phyloP scores from a whole-genome alignment of 139 green algal species.

The Chlamydomonas applanata region DNA sequence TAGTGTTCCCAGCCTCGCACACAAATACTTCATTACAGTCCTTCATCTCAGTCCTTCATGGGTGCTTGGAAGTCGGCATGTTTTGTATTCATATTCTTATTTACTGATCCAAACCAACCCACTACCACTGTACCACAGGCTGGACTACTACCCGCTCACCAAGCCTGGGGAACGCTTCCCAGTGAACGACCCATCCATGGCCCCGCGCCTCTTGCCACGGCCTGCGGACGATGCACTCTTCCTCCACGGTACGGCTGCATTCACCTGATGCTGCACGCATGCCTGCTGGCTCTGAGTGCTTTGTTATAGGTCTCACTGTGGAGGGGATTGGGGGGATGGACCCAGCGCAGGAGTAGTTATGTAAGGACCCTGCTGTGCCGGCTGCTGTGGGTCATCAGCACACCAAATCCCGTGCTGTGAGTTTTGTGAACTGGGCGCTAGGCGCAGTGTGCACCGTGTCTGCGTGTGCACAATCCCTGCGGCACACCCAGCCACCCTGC shows the following conservation, averaged over 20 bases:
- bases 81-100: no score
- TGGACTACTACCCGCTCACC: slow-evolving; percentile 89
- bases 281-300: no score
- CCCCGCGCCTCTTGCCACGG: slow-evolving; percentile 61
- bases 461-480: background rate
- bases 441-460: background rate
- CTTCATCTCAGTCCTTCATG: background rate
- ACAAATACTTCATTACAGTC: background rate
- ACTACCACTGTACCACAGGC: background rate
- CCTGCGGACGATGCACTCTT: slow-evolving; percentile 71
- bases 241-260: slow-evolving; percentile 54
- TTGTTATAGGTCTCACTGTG: no score
- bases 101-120: background rate
- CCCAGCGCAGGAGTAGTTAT: no score
- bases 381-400: background rate
- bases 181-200: slow-evolving; percentile 71
- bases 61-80: background rate
- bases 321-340: no score
- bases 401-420: background rate
- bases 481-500: background rate
- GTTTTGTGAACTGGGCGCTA: background rate
- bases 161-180: slow-evolving; percentile 84
- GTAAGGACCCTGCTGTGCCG: no score
- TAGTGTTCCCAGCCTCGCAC: background rate
- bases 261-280: no score